Conservation (phyloP, 768 basidiomycete genomes). For the Lactarius akahatsu region DNA sequence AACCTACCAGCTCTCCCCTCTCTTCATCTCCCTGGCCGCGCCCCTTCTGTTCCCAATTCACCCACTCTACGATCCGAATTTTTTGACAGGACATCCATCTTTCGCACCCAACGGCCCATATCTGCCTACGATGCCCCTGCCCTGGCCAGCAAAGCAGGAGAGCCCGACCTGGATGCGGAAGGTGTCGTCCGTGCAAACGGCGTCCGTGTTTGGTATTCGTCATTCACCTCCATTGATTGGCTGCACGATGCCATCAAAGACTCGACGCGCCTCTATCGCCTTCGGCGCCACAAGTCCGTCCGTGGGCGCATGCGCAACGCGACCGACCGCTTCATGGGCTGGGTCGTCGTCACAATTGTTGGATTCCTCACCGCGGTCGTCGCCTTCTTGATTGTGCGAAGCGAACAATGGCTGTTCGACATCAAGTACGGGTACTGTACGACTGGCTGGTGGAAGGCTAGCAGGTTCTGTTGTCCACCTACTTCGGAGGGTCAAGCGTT, state of each 20-base stretch:
- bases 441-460: slow-evolving; percentile 67
- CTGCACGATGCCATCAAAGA: slow-evolving; percentile 96
- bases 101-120: slow-evolving; percentile 58
- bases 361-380: slow-evolving; percentile 83
- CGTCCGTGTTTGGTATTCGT: slow-evolving; percentile 89
- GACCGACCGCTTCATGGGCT: slow-evolving; percentile 78
- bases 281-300: slow-evolving; percentile 67
- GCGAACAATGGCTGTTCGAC: slow-evolving; percentile 90
- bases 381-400: slow-evolving; percentile 83
- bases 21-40: slow-evolving; percentile 35
- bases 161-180: slow-evolving; percentile 47
- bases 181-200: slow-evolving; percentile 67
- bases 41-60: slow-evolving; percentile 36
- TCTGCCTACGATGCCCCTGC: slow-evolving; percentile 66
- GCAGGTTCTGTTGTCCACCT: slow-evolving; percentile 76
- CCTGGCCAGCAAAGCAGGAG: slow-evolving; percentile 36
- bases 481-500: slow-evolving; percentile 27
- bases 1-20: slow-evolving; percentile 41
- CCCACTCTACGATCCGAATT: slow-evolving; percentile 37
- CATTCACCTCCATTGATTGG: slow-evolving; percentile 93
- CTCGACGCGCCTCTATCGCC: slow-evolving; percentile 72
- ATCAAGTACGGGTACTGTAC: slow-evolving; percentile 88
- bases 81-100: slow-evolving; percentile 37
- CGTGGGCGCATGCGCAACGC: slow-evolving; percentile 62
- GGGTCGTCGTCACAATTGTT: slow-evolving; percentile 87